Evolutionary conservation across 192 early-diverging fungal species (phyloP), one percentile per base, ranked within the genome.

Genomic region (Coemansia sp.): DNA sequence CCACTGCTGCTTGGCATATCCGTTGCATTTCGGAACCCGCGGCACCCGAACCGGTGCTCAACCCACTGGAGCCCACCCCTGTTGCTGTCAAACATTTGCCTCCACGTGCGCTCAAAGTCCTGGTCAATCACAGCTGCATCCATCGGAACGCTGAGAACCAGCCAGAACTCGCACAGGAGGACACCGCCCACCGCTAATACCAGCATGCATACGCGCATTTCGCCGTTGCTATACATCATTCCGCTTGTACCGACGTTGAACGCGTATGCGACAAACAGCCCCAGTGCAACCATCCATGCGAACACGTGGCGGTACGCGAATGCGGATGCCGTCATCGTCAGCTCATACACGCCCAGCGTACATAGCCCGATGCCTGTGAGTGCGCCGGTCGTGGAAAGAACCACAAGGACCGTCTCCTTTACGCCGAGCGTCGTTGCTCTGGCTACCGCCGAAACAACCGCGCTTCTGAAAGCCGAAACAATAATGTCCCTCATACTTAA

Each of bases 1-100:
- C 15, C 1, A 30, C 21, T 53, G 36, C 66, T 72, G 43, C 81
- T 78, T 0, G 85, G 77, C 69, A 82, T 73, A 45, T 84, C 76
- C 0, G 36, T 44, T 0, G 55, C 43, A 23, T 70, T 67, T 35
- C 56, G 55, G 44, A 86, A 86, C 24, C 85, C 85, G 51, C 85
- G 84, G 44, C 85, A 86, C 10, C 81, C 81, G 55, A 72, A 84
- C 26, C 59, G 58, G 30, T 78, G 75, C 67, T 88, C 79, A 15
- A 86, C 30, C 53, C 77, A 72, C 63, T 72, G 72, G 21, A 88
- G 55, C 8, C 71, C 24, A 8, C 71, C 63, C 2, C 63, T 76
- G 44, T 85, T 76, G 18, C 67, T 35, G 12, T 73, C 65, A 56
- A 81, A 85, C 1, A 71, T 72, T 16, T 68, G 72, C 2, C 61